These are phyloP conservation scores for Sclerotinia spermophila DNA, from an alignment of 2,329 filamentous ascomycete genomes.

Conservation along the genomic window DNA sequence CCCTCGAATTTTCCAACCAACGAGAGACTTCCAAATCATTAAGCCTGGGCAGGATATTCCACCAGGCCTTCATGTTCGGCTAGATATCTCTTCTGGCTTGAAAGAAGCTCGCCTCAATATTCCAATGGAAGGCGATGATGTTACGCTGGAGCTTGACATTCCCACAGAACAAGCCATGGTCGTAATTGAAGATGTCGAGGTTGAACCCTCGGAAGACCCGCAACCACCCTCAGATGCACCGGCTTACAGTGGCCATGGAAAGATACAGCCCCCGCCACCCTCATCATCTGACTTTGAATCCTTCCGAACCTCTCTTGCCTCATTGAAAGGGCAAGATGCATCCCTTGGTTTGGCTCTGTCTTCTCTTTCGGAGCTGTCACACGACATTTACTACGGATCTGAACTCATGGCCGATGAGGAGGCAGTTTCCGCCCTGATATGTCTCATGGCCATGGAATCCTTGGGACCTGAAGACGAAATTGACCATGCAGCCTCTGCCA, in stretches of 20 bases:
- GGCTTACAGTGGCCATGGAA: slow-evolving; percentile 53
- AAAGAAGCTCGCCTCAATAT: slow-evolving; percentile 66
- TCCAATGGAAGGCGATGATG: slow-evolving; percentile 49
- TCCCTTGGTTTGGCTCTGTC: slow-evolving; percentile 42
- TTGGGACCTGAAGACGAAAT: slow-evolving; percentile 25
- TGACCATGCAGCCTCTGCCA: slow-evolving; percentile 49
- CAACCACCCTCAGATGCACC: slow-evolving; percentile 50
- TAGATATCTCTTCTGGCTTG: slow-evolving; percentile 60
- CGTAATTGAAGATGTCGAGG: slow-evolving; percentile 28
- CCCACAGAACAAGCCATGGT: slow-evolving; percentile 44
- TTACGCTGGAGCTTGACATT: slow-evolving; percentile 51
- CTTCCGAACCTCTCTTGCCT: slow-evolving; percentile 48
- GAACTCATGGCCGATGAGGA: slow-evolving; percentile 56
- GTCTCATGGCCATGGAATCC: slow-evolving; percentile 44
- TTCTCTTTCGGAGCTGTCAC: slow-evolving; percentile 58
- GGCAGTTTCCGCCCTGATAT: slow-evolving; percentile 53
- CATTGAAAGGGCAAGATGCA: slow-evolving; percentile 45
- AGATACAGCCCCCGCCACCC: slow-evolving; percentile 52
- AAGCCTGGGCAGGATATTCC: slow-evolving; percentile 64
- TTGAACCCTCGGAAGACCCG: slow-evolving; percentile 38
- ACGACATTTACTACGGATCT: slow-evolving; percentile 67
- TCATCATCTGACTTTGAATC: slow-evolving; percentile 37
- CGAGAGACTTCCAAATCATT: slow-evolving; percentile 60
- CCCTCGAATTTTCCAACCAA: slow-evolving; percentile 59
- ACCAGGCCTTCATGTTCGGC: slow-evolving; percentile 60